Conservation (phyloP, 2,329 filamentous ascomycete genomes). For the Hymenoscyphus scutula region DNA sequence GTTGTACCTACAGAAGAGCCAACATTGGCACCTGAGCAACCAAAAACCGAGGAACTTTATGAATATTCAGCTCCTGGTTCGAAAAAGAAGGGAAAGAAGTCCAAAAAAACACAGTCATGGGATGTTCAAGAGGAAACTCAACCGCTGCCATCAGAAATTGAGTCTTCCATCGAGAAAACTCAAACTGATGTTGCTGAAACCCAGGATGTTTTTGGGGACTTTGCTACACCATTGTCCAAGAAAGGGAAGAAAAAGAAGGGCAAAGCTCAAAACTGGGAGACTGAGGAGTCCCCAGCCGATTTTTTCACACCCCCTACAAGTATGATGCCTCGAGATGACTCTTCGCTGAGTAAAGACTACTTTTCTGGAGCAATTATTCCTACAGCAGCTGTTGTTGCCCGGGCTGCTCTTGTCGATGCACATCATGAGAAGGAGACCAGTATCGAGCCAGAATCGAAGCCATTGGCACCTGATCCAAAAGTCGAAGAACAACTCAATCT, state of each 20-base stretch:
- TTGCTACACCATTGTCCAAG: slow-evolving; percentile 4
- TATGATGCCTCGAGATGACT: slow-evolving; percentile 8
- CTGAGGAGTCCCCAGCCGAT: slow-evolving; percentile 9
- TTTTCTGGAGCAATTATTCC: slow-evolving; percentile 20
- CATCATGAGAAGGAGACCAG: slow-evolving; percentile 12
- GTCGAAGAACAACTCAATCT: slow-evolving; percentile 32
- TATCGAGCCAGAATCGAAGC: background rate
- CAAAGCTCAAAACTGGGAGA: slow-evolving; percentile 14
- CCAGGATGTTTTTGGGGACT: slow-evolving; percentile 5
- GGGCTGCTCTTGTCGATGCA: slow-evolving; percentile 18
- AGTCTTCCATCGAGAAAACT: slow-evolving; percentile 1
- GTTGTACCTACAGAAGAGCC: slow-evolving; percentile 7
- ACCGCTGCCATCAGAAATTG: background rate
- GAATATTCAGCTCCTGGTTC: slow-evolving; percentile 15
- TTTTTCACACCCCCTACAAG: background rate
- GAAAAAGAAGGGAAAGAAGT: slow-evolving; percentile 30
- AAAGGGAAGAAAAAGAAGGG: slow-evolving; percentile 21
- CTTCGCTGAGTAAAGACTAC: slow-evolving; percentile 13
- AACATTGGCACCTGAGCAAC: background rate
- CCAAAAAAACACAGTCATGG: slow-evolving; percentile 25
- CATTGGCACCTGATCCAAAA: slow-evolving; percentile 22
- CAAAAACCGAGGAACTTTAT: slow-evolving; percentile 16
- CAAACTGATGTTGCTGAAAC: slow-evolving; percentile 5
- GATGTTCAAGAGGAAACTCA: slow-evolving; percentile 12
- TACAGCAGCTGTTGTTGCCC: slow-evolving; percentile 16